These are phyloP conservation scores for Coemansia sp. DNA, from an alignment of 192 early-diverging fungal genomes.

Conservation along the genomic window DNA sequence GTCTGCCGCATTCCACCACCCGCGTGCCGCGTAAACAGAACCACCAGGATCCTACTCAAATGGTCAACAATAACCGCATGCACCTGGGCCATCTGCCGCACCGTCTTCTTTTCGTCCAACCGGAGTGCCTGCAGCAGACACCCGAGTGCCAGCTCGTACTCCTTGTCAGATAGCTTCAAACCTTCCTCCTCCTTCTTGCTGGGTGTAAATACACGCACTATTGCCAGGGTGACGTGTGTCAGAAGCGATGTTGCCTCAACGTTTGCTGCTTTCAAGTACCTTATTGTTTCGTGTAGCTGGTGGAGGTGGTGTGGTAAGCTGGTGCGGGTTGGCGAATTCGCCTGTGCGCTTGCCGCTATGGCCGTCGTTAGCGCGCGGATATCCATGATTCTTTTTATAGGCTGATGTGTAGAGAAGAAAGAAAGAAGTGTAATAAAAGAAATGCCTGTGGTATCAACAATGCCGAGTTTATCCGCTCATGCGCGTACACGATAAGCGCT, in stretches of 20 bases:
- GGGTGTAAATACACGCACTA: conserved; percentile 15
- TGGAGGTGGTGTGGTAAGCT: conserved; percentile 10
- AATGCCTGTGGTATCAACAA: too few relatives aligned
- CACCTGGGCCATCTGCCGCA: conserved; percentile 13
- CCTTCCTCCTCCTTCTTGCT: not conserved
- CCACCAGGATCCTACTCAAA: conserved; percentile 24
- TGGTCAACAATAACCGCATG: conserved; percentile 39
- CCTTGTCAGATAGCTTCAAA: conserved; percentile 19
- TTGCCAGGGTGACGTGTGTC: conserved; percentile 25
- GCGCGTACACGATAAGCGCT: too few relatives aligned
- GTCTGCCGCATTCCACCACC: not conserved
- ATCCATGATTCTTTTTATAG: conserved; percentile 14
- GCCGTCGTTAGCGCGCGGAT: conserved; percentile 18
- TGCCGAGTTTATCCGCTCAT: too few relatives aligned
- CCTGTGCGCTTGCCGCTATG: conserved; percentile 13
- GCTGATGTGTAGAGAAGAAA: too few relatives aligned
- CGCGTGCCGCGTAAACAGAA: conserved; percentile 10
- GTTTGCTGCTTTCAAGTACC: conserved; percentile 12
- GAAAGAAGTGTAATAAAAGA: conserved; percentile 2
- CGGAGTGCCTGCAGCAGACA: conserved; percentile 22
- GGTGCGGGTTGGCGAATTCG: conserved; percentile 11
- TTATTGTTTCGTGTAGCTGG: conserved; percentile 12
- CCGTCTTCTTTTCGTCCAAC: conserved; percentile 5
- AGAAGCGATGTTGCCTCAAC: conserved; percentile 31
- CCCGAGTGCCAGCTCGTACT: conserved; percentile 28